Evolutionary conservation across 2,329 filamentous ascomycete species (phyloP).

Genomic region (Phialophora macrospora): DNA sequence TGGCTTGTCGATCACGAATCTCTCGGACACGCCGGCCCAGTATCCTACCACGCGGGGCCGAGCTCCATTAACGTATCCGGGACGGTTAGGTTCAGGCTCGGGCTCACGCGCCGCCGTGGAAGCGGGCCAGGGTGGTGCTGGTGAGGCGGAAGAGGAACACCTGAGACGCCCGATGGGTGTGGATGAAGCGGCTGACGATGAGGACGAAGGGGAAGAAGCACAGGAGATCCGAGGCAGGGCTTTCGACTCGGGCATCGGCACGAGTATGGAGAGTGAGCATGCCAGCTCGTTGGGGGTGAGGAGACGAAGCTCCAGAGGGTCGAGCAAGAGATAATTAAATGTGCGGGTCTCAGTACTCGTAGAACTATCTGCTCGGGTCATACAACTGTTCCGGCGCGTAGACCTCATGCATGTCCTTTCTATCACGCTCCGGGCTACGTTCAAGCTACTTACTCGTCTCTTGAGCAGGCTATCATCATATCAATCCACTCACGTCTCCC

Average conservation of each 20-base stretch:
- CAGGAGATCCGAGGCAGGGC: constrained; percentile 28
- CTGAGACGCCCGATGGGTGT: constrained; percentile 22
- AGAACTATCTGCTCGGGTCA: no score
- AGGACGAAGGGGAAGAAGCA: constrained; percentile 27
- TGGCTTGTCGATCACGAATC: constrained; percentile 21
- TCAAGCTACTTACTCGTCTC: no score
- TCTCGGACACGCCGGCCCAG: constrained; percentile 26
- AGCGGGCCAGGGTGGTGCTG: background rate
- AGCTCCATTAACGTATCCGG: constrained; percentile 39
- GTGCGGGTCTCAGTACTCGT: no score
- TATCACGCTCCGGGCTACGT: no score
- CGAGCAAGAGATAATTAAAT: constrained; percentile 4
- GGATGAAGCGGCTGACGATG: constrained; percentile 36
- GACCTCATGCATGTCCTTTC: no score
- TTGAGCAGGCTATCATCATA: no score
- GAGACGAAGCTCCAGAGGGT: constrained; percentile 30
- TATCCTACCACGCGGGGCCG: constrained; percentile 27
- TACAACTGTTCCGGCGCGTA: no score
- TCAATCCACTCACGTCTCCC: background rate
- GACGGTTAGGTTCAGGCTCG: background rate
- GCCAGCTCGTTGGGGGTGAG: constrained; percentile 22
- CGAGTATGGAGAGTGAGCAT: constrained; percentile 51
- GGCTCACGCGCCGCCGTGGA: background rate
- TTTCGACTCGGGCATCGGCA: constrained; percentile 59
- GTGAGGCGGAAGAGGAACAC: constrained; percentile 14